Conservation (phyloP, 2,329 filamentous ascomycete species). For the Colletotrichum sp. region DNA sequence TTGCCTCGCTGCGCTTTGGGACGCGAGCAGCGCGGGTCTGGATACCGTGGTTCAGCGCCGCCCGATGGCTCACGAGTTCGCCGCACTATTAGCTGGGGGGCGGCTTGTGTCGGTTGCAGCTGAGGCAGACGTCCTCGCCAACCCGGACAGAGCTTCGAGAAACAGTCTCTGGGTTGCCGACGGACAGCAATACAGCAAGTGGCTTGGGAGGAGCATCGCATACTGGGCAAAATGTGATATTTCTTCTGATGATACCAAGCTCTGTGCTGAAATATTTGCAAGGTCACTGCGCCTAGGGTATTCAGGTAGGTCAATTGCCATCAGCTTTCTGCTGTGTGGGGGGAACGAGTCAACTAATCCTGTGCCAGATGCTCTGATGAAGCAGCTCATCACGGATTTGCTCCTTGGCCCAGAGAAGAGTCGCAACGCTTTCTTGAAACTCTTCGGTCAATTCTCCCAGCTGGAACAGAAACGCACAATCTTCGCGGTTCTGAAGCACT, state of each 20-base stretch:
- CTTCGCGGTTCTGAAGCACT: slow-evolving; percentile 42
- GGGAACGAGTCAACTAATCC: background rate
- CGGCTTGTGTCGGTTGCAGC: slow-evolving; percentile 55
- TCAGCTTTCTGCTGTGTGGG: slow-evolving; percentile 20
- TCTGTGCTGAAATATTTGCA: slow-evolving; percentile 54
- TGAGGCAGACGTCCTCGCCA: slow-evolving; percentile 59
- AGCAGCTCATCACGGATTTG: slow-evolving; percentile 39
- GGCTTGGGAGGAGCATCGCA: slow-evolving; percentile 72
- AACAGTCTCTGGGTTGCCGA: slow-evolving; percentile 65
- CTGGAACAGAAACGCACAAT: slow-evolving; percentile 51
- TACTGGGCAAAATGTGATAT: slow-evolving; percentile 40
- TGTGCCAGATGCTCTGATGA: slow-evolving; percentile 45
- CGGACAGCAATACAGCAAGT: slow-evolving; percentile 68
- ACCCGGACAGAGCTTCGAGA: slow-evolving; percentile 31
- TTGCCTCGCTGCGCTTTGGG: slow-evolving; percentile 44
- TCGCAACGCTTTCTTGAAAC: slow-evolving; percentile 29
- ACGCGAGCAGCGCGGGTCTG: slow-evolving; percentile 23
- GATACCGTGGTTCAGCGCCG: slow-evolving; percentile 28
- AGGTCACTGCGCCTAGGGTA: slow-evolving; percentile 76
- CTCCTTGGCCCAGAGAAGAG: slow-evolving; percentile 34
- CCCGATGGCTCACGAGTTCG: slow-evolving; percentile 47
- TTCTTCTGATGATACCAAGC: slow-evolving; percentile 38
- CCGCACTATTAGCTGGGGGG: slow-evolving; percentile 53
- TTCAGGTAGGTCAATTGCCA: slow-evolving; percentile 54
- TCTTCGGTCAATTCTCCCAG: slow-evolving; percentile 41